A percentile compares a stretch with the other conserved stretches of the same genome.
These are phyloP conservation scores for Stromatinia cepivora DNA, from an alignment of 2,329 filamentous ascomycete species.

Conservation along the genomic window DNA sequence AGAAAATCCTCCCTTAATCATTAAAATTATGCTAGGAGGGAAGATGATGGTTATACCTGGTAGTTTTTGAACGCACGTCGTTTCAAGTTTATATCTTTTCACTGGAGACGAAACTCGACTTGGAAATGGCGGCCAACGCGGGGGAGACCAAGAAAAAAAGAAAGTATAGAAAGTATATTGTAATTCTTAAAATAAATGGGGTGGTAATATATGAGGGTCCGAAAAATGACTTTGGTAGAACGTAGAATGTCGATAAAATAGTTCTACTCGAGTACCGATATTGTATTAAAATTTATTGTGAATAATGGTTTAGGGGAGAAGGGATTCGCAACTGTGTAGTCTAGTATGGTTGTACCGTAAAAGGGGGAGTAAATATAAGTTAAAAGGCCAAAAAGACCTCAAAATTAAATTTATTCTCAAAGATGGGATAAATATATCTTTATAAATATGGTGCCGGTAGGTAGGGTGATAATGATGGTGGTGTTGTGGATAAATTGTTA, in stretches of 20 bases:
- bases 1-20: slow-evolving; percentile 16
- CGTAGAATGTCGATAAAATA: background rate
- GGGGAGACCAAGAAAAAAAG: slow-evolving; percentile 12
- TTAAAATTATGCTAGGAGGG: slow-evolving; percentile 21
- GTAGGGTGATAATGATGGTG: background rate
- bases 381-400: background rate
- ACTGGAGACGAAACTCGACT: slow-evolving; percentile 20
- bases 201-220: background rate
- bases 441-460: background rate
- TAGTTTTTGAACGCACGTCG: slow-evolving; percentile 18
- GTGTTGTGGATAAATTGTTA: background rate
- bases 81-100: slow-evolving; percentile 23
- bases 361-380: background rate
- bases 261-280: slow-evolving; percentile 6
- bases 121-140: slow-evolving; percentile 15
- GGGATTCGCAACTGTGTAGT: background rate
- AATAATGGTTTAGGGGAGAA: background rate
- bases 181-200: slow-evolving; percentile 12
- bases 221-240: slow-evolving; percentile 14
- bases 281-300: background rate
- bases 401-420: background rate
- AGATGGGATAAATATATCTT: slow-evolving; percentile 11
- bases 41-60: slow-evolving; percentile 15
- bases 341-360: background rate
- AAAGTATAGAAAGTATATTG: background rate